Conservation (phyloP, 2,329 filamentous ascomycete genomes). For the Fusarium fujikuroi region DNA sequence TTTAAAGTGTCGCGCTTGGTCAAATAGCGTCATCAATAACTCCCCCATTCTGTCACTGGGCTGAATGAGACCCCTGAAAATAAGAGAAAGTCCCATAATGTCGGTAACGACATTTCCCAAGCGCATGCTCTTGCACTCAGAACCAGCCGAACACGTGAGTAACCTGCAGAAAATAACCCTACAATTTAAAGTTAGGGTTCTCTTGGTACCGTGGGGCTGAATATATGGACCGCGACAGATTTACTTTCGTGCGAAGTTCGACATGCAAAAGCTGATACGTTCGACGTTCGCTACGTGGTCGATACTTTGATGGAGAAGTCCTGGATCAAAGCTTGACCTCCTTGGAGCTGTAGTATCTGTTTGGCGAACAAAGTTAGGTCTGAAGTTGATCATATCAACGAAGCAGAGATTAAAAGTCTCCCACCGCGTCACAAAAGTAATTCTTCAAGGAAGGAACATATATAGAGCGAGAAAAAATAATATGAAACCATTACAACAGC, state of each 20-base stretch:
- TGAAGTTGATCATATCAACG: too few relatives aligned
- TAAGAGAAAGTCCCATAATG: not conserved
- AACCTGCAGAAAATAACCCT: not conserved
- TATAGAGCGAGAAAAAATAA: accelerated
- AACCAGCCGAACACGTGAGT: not conserved
- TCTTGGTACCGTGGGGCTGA: not conserved
- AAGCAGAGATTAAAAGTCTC: accelerated
- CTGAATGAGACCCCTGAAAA: not conserved
- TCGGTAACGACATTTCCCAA: not conserved
- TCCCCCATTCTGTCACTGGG: not conserved
- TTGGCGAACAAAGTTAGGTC: accelerated
- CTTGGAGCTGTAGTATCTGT: accelerated
- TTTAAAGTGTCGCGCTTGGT: not conserved
- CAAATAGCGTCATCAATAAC: not conserved
- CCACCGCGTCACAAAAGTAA: not conserved
- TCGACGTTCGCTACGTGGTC: accelerated
- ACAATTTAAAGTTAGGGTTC: too few relatives aligned
- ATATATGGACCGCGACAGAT: accelerated
- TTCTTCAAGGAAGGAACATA: accelerated
- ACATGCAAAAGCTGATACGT: not conserved
- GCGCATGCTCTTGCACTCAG: not conserved
- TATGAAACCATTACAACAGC: not conserved
- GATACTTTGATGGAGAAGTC: accelerated
- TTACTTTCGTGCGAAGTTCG: accelerated
- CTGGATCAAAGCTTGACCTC: accelerated